phyloP scores from a whole-genome alignment of 2,329 filamentous ascomycete species.

The Amauroascus verrucosus region DNA sequence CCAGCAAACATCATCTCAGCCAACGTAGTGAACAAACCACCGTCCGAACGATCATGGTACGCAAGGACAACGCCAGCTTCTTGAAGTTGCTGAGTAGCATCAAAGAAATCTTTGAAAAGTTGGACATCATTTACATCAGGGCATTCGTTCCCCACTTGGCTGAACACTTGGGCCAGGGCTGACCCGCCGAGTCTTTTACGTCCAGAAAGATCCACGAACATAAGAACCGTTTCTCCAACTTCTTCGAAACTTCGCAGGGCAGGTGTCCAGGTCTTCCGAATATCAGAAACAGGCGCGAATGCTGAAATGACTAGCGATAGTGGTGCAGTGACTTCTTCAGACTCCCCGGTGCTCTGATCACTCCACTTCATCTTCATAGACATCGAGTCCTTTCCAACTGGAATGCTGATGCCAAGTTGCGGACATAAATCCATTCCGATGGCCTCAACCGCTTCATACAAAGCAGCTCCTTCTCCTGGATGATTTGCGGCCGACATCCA shows the following conservation, averaged over 20 bases:
- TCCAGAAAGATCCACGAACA: constrained; percentile 86
- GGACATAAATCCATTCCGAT: constrained; percentile 90
- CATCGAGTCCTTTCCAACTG: constrained; percentile 95
- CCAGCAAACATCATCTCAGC: constrained; percentile 98
- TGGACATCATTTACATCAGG: constrained; percentile 79
- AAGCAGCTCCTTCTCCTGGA: constrained; percentile 77
- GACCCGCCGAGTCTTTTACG: constrained; percentile 80
- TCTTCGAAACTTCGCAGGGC: constrained; percentile 73
- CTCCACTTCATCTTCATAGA: constrained; percentile 98
- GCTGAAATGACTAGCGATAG: constrained; percentile 86
- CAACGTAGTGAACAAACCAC: constrained; percentile 79
- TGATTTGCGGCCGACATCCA: constrained; percentile 98
- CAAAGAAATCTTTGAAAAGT: constrained; percentile 79
- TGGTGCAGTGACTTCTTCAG: constrained; percentile 82
- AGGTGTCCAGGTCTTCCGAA: constrained; percentile 86
- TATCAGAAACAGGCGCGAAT: constrained; percentile 73
- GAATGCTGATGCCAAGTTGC: constrained; percentile 80
- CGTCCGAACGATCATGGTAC: constrained; percentile 91
- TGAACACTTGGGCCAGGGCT: constrained; percentile 79
- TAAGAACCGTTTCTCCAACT: constrained; percentile 75
- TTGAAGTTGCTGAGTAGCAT: constrained; percentile 63
- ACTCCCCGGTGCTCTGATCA: constrained; percentile 53
- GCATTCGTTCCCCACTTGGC: constrained; percentile 70
- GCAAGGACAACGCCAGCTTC: constrained; percentile 68
- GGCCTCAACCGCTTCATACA: constrained; percentile 89